Conservation (phyloP, 441 rosid species). For the Dalechampia spathulata region DNA sequence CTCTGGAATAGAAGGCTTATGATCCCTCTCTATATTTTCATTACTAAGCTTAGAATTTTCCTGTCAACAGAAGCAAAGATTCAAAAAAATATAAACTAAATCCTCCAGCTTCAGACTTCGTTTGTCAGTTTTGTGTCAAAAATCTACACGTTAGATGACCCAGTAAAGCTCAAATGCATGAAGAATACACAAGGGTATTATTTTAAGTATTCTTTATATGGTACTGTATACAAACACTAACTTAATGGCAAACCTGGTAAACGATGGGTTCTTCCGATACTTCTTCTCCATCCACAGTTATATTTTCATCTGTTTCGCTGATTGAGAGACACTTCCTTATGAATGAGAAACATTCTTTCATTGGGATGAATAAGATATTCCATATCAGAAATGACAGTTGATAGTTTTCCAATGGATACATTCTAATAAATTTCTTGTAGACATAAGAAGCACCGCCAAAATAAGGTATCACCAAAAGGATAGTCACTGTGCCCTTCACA, state of each 20-base stretch:
- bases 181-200: not conserved
- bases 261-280: constrained; percentile 5
- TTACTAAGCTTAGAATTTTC: not conserved
- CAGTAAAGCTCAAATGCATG: not conserved
- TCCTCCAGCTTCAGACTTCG: no score
- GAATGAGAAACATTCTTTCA: constrained; percentile 7
- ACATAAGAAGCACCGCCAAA: constrained; percentile 32
- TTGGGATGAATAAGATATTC: constrained; percentile 10
- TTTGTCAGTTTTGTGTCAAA: no score
- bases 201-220: not conserved
- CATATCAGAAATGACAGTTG: not conserved
- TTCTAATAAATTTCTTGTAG: constrained; percentile 17
- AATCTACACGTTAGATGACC: no score
- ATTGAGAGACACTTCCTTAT: constrained; percentile 1
- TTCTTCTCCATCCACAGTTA: constrained; percentile 2
- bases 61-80: constrained; percentile 5
- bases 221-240: not conserved
- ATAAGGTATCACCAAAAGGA: constrained; percentile 26
- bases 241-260: constrained; percentile 20
- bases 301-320: constrained; percentile 1
- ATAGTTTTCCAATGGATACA: constrained; percentile 7
- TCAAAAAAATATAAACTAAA: not conserved
- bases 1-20: not conserved
- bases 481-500: constrained; percentile 25
- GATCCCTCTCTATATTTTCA: not conserved